phyloP scores from a whole-genome alignment of 208 protist genomes.

The Angomonas ambiguus region DNA sequence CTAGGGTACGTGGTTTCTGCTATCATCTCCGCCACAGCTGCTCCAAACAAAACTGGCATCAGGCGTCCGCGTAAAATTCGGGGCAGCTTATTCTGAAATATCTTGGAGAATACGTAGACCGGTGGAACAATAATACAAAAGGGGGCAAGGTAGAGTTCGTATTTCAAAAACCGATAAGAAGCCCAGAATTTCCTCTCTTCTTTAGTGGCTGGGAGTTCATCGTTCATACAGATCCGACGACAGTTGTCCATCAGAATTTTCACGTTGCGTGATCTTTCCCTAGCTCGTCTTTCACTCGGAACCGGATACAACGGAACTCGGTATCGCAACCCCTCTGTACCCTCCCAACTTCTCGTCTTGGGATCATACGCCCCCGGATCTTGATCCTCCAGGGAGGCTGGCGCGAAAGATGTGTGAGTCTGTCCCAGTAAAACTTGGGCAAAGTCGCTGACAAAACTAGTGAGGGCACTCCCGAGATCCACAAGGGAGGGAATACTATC shows the following conservation, averaged over 20 bases:
- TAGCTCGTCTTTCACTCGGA: constrained; percentile 79
- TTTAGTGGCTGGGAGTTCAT: constrained; percentile 76
- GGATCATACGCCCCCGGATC: constrained; percentile 67
- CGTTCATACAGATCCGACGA: constrained; percentile 70
- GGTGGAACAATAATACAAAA: constrained; percentile 67
- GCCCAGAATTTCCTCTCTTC: constrained; percentile 88
- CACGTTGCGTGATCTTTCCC: constrained; percentile 80
- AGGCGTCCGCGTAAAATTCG: constrained; percentile 52
- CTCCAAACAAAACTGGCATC: constrained; percentile 59
- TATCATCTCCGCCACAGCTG: constrained; percentile 77
- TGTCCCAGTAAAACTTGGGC: constrained; percentile 59
- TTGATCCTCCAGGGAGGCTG: constrained; percentile 48
- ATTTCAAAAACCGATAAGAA: constrained; percentile 88
- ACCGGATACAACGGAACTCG: constrained; percentile 75
- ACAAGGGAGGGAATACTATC: constrained; percentile 77
- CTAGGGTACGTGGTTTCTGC: constrained; percentile 80
- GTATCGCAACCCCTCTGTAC: constrained; percentile 70
- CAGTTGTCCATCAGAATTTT: constrained; percentile 91
- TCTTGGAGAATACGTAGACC: constrained; percentile 79
- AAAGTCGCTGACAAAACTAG: constrained; percentile 71
- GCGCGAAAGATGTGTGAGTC: constrained; percentile 68
- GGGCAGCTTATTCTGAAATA: constrained; percentile 74
- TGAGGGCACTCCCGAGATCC: constrained; percentile 64
- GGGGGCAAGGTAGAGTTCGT: constrained; percentile 80
- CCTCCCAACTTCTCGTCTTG: constrained; percentile 62